Percentiles rank a stretch among this genome's conserved stretches.
Conservation (phyloP, 306 rosid genomes). For the Cicer yamashitae region DNA sequence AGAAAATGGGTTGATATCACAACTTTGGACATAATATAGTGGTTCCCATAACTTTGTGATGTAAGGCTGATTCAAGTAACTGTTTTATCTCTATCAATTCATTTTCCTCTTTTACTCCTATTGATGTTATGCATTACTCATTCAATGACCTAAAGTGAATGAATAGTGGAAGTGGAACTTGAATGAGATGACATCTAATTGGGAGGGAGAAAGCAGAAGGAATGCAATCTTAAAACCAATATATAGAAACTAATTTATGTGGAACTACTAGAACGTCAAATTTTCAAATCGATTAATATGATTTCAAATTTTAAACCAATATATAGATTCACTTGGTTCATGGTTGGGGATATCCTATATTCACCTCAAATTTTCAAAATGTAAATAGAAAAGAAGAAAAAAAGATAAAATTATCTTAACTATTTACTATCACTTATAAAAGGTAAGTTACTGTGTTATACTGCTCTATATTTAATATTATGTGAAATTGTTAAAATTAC, state of each 20-base stretch:
- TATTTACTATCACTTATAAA: neutral
- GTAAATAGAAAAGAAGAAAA: slow-evolving; percentile 16
- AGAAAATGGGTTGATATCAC: neutral
- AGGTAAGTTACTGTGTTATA: neutral
- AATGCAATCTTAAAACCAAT: neutral
- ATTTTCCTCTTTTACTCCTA: slow-evolving; percentile 2
- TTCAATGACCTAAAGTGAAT: slow-evolving; percentile 2
- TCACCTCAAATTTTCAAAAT: slow-evolving; percentile 20
- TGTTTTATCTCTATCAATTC: neutral
- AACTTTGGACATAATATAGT: neutral
- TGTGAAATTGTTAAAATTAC: no score
- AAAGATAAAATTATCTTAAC: slow-evolving; percentile 32
- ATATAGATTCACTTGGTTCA: no score
- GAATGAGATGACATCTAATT: neutral
- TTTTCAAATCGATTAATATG: no score
- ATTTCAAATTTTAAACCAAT: no score
- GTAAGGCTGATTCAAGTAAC: neutral
- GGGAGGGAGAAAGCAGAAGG: neutral
- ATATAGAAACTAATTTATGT: slow-evolving; percentile 33
- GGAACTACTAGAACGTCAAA: slow-evolving; percentile 10
- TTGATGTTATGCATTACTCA: slow-evolving; percentile 19
- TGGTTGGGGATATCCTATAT: no score
- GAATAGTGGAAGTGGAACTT: slow-evolving; percentile 13
- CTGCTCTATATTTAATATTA: no score
- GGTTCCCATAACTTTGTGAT: slow-evolving; percentile 19